Evolutionary conservation across 306 rosid species (phyloP).

Genomic region (Citrullus colocynthis): DNA sequence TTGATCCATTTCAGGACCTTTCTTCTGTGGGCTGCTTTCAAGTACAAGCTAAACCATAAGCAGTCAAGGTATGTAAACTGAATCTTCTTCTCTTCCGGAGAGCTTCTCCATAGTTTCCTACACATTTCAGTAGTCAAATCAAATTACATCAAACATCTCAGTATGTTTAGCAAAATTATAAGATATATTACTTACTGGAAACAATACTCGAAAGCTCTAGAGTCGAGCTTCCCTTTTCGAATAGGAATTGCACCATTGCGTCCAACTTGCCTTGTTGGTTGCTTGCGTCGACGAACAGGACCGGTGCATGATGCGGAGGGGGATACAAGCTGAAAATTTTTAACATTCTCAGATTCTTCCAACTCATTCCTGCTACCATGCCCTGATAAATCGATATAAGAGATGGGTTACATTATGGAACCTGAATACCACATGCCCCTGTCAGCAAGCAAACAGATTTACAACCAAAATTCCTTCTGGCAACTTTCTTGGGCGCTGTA

Average conservation of each 20-base stretch:
- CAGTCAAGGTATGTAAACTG: slow-evolving; percentile 44
- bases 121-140: slow-evolving; percentile 15
- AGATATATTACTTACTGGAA: slow-evolving; percentile 35
- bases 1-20: slow-evolving; percentile 69
- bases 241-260: slow-evolving; percentile 9
- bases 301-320: neutral
- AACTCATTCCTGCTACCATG: neutral
- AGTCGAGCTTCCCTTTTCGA: slow-evolving; percentile 24
- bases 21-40: slow-evolving; percentile 16
- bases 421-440: slow-evolving; percentile 1
- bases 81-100: slow-evolving; percentile 42
- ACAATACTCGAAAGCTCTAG: slow-evolving; percentile 32
- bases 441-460: neutral
- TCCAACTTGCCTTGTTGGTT: slow-evolving; percentile 19
- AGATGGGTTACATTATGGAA: slow-evolving; percentile 17
- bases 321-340: slow-evolving; percentile 1
- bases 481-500: no score
- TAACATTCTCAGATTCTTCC: slow-evolving; percentile 9
- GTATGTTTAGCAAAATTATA: neutral
- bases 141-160: slow-evolving; percentile 1
- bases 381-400: slow-evolving; percentile 5
- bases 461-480: neutral
- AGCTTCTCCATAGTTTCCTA: slow-evolving; percentile 58
- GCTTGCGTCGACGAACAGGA: slow-evolving; percentile 7
- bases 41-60: slow-evolving; percentile 56